Percentiles rank a stretch among this genome's conserved stretches.
Conservation (phyloP, 164 flowering plant genomes). For the Nymphaea thermarum region DNA sequence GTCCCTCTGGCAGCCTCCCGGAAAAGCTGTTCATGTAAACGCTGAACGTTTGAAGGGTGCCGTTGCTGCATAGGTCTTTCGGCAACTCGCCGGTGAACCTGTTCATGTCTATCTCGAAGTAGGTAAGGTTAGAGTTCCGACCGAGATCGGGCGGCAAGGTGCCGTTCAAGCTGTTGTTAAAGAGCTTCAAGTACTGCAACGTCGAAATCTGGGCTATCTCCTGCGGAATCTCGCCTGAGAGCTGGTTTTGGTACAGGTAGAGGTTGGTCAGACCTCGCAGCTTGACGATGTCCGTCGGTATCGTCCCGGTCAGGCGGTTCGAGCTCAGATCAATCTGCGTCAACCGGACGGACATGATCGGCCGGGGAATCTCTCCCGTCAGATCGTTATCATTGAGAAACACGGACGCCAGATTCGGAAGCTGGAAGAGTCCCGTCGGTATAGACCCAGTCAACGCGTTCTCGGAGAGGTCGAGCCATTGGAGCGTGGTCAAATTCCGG, state of each 20-base stretch:
- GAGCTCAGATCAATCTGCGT: conserved; percentile 31
- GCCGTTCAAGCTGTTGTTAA: conserved; percentile 35
- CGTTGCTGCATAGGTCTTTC: conserved; percentile 26
- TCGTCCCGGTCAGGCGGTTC: conserved; percentile 45
- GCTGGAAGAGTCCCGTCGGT: conserved; percentile 26
- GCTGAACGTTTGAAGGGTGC: conserved; percentile 24
- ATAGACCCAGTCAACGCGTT: conserved; percentile 8
- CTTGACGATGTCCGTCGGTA: conserved; percentile 50
- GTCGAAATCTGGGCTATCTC: conserved; percentile 27
- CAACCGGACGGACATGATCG: conserved; percentile 21
- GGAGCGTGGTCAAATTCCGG: conserved; percentile 19
- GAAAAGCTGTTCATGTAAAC: conserved; percentile 43
- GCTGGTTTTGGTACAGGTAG: conserved; percentile 26
- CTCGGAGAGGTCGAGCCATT: conserved; percentile 30
- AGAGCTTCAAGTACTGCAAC: conserved; percentile 22
- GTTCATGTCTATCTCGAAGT: conserved; percentile 30
- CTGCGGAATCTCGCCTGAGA: conserved; percentile 33
- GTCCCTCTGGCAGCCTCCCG: conserved; percentile 52
- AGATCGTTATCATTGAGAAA: conserved; percentile 33
- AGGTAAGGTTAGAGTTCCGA: conserved; percentile 24
- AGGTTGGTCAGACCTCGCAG: conserved; percentile 19
- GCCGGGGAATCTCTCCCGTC: conserved; percentile 45
- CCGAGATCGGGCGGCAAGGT: conserved; percentile 44
- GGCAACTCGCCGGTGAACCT: conserved; percentile 32
- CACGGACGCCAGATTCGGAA: conserved; percentile 34